Conservation (phyloP, 495 filamentous ascomycete species). For the Rhypophila decipiens region DNA sequence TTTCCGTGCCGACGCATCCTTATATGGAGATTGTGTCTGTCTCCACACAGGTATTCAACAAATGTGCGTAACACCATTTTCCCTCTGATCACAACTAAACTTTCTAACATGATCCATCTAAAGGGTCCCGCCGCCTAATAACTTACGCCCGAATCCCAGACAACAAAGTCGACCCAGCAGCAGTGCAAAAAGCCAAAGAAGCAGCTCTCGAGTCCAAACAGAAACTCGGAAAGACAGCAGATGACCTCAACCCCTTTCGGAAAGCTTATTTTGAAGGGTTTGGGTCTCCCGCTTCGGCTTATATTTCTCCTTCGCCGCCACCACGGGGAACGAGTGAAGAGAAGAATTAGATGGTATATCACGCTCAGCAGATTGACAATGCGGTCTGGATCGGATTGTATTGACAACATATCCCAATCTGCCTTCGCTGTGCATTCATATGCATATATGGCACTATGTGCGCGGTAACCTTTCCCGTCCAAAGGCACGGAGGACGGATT, state of each 20-base stretch:
- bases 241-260: conserved; percentile 78
- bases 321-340: too few species aligned
- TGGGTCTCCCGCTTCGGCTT: conserved; percentile 11
- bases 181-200: conserved; percentile 16
- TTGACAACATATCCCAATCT: too few species aligned
- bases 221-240: conserved; percentile 43
- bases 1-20: conserved; percentile 71
- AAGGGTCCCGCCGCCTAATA: conserved; percentile 80
- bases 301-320: too few species aligned
- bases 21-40: conserved; percentile 68
- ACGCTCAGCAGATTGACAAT: too few species aligned
- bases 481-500: too few species aligned
- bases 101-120: not conserved
- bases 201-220: conserved; percentile 27
- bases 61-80: conserved; percentile 49
- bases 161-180: conserved; percentile 38
- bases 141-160: conserved; percentile 73
- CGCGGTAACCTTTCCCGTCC: too few species aligned
- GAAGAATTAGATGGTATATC: too few species aligned
- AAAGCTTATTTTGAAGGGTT: conserved; percentile 53
- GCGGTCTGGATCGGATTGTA: too few species aligned
- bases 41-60: conserved; percentile 80
- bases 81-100: not conserved
- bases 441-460: too few species aligned
- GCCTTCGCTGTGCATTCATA: too few species aligned